Evolutionary conservation across 495 filamentous ascomycete species (phyloP).

Genomic region (Aspergillus baeticus): DNA sequence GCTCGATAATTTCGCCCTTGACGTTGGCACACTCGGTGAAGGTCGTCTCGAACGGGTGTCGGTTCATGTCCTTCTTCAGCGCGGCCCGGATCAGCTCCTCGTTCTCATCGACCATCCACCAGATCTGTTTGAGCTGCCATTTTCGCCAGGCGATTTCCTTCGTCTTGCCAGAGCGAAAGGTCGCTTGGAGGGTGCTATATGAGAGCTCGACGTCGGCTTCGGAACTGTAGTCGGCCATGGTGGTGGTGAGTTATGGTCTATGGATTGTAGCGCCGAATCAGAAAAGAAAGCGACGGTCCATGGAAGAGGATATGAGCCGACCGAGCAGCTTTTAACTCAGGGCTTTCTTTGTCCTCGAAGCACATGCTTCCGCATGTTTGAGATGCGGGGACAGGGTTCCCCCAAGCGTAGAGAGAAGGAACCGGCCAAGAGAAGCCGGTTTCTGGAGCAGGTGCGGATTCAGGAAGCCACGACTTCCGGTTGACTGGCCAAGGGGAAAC

Average conservation of each 20-base stretch:
- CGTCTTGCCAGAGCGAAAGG: conserved; percentile 34
- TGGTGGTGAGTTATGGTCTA: not conserved
- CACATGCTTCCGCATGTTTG: not conserved
- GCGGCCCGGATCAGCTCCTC: conserved; percentile 61
- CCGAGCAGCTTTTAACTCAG: too few species aligned
- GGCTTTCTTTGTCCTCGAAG: too few species aligned
- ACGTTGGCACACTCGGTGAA: conserved; percentile 63
- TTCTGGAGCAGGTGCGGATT: not conserved
- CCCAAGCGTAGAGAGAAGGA: not conserved
- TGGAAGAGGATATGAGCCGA: too few species aligned
- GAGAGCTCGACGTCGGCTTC: conserved; percentile 15
- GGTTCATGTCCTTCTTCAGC: conserved; percentile 68
- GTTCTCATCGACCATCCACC: conserved; percentile 65
- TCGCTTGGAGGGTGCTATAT: conserved; percentile 25
- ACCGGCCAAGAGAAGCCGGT: not conserved
- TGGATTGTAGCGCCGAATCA: too few species aligned
- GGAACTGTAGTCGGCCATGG: conserved; percentile 8
- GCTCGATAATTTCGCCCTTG: conserved; percentile 69
- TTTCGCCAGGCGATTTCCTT: conserved; percentile 40
- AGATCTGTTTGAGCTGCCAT: conserved; percentile 51
- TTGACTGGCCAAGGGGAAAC: too few species aligned
- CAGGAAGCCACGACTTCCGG: too few species aligned
- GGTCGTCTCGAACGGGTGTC: conserved; percentile 62
- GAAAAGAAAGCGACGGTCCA: too few species aligned
- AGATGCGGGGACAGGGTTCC: not conserved